Percentiles rank a stretch among this genome's conserved stretches.
phyloP scores from a whole-genome alignment of 805 yeast genomes.

The Candida coquimbonensis region DNA sequence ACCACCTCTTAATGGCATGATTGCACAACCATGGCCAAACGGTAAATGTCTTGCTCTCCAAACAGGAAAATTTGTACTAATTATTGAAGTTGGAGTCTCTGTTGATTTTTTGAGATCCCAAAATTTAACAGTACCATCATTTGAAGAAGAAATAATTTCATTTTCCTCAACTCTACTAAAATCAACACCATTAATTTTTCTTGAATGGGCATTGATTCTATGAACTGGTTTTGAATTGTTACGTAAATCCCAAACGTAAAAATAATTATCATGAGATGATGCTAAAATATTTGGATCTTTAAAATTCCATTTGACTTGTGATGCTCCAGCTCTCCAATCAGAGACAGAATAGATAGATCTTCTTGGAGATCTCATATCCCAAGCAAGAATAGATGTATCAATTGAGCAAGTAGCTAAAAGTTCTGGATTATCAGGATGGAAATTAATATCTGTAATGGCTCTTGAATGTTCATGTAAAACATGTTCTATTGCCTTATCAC shows the following conservation, averaged over 20 bases:
- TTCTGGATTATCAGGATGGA: slow-evolving; percentile 84
- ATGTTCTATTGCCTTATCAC: slow-evolving; percentile 72
- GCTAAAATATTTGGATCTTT: slow-evolving; percentile 72
- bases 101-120: slow-evolving; percentile 58
- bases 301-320: slow-evolving; percentile 92
- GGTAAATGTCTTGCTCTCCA: slow-evolving; percentile 86
- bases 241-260: slow-evolving; percentile 84
- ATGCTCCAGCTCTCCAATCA: slow-evolving; percentile 94
- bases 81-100: slow-evolving; percentile 45
- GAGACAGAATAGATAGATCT: slow-evolving; percentile 73
- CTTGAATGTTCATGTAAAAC: slow-evolving; percentile 85
- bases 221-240: slow-evolving; percentile 72
- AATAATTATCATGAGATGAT: slow-evolving; percentile 74
- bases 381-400: slow-evolving; percentile 77
- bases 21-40: slow-evolving; percentile 80
- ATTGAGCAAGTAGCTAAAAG: slow-evolving; percentile 87
- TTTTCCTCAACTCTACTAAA: slow-evolving; percentile 57
- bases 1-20: slow-evolving; percentile 90
- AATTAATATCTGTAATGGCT: slow-evolving; percentile 93
- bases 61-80: slow-evolving; percentile 76
- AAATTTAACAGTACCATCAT: slow-evolving; percentile 74
- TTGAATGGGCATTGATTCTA: slow-evolving; percentile 66
- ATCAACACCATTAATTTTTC: slow-evolving; percentile 85
- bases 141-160: slow-evolving; percentile 73
- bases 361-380: slow-evolving; percentile 85